Conservation (phyloP, 2,329 filamentous ascomycete species). For the Thielaviopsis cerberus region DNA sequence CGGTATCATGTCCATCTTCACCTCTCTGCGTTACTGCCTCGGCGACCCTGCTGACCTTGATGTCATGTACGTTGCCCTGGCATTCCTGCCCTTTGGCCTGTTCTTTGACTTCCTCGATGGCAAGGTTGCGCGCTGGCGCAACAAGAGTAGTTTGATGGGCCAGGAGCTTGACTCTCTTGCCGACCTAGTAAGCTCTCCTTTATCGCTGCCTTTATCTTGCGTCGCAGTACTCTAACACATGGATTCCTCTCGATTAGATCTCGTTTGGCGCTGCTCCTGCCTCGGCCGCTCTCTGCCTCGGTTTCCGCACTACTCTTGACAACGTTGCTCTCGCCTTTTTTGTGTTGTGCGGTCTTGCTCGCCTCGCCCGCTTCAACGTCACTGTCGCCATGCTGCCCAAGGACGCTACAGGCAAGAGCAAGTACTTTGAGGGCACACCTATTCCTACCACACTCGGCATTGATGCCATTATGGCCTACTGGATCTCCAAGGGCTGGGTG, state of each 20-base stretch:
- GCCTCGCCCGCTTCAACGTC: constrained; percentile 93
- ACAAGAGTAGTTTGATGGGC: constrained; percentile 94
- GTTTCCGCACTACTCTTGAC: constrained; percentile 67
- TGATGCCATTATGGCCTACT: constrained; percentile 73
- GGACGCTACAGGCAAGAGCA: constrained; percentile 74
- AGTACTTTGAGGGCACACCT: constrained; percentile 92
- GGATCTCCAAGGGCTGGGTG: constrained; percentile 65
- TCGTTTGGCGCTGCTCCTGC: constrained; percentile 90
- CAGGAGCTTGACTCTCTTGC: constrained; percentile 92
- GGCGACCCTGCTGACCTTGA: constrained; percentile 44
- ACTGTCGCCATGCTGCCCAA: constrained; percentile 80
- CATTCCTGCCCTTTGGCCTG: constrained; percentile 75
- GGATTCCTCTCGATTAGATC: constrained; percentile 37
- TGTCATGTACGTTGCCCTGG: constrained; percentile 66
- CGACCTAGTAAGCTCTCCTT: constrained; percentile 50
- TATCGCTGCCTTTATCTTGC: not conserved
- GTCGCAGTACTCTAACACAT: not conserved
- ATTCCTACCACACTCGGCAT: constrained; percentile 78
- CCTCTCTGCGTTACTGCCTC: constrained; percentile 82
- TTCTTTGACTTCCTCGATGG: constrained; percentile 99
- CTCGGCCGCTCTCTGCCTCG: constrained; percentile 70
- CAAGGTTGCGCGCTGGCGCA: constrained; percentile 86
- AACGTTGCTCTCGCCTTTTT: constrained; percentile 69
- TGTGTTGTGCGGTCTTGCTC: constrained; percentile 82
- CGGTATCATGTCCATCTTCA: constrained; percentile 88